A percentile compares a stretch with the other conserved stretches of the same genome.
Conservation (phyloP, 441 rosid genomes). For the Syzygium syzygioides region DNA sequence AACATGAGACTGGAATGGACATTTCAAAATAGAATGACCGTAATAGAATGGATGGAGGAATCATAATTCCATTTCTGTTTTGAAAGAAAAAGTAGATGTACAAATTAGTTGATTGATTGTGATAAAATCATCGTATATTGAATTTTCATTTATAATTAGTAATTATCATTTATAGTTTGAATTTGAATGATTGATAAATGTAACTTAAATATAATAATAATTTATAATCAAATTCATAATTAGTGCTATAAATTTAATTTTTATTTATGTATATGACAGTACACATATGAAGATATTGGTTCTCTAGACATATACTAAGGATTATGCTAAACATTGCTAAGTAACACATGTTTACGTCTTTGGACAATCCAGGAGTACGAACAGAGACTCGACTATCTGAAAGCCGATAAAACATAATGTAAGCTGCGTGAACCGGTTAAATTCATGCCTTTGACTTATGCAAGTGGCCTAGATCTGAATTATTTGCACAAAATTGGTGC, state of each 20-base stretch:
- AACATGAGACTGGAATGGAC: neutral
- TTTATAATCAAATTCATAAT: too few relatives aligned
- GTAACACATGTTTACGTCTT: neutral
- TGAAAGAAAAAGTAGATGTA: neutral
- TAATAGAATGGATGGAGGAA: neutral
- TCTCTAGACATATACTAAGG: neutral
- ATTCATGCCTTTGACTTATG: neutral
- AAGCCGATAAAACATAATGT: neutral
- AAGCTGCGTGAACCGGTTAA: neutral
- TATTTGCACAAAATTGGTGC: neutral
- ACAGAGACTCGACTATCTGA: neutral
- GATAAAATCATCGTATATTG: neutral
- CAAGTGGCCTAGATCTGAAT: neutral
- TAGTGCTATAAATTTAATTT: neutral
- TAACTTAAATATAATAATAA: too few relatives aligned
- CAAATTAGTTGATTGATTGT: neutral
- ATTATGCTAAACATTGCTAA: neutral
- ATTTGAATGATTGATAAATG: too few relatives aligned
- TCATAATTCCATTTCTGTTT: neutral
- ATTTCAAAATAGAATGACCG: neutral
- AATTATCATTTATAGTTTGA: too few relatives aligned
- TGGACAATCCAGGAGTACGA: neutral
- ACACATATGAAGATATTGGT: neutral
- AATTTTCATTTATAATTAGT: neutral
- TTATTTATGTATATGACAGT: neutral